phyloP scores from a whole-genome alignment of 306 rosid genomes.

The Quercus alba region DNA sequence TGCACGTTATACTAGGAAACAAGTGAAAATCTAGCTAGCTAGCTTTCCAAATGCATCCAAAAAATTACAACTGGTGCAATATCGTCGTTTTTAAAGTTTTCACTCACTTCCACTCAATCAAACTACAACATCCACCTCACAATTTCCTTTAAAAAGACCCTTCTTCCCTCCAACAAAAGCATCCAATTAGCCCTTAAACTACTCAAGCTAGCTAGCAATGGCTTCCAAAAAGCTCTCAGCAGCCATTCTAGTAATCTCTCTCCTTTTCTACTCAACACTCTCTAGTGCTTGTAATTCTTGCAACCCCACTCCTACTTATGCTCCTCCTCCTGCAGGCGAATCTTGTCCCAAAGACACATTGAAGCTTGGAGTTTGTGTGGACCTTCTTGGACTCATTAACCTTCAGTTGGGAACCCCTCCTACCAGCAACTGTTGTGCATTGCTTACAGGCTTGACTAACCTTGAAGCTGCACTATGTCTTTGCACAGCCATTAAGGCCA shows the following conservation, averaged over 20 bases:
- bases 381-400: slow-evolving; percentile 51
- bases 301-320: slow-evolving; percentile 13
- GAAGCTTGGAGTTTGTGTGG: slow-evolving; percentile 64
- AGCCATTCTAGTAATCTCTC: slow-evolving; percentile 40
- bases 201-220: slow-evolving; percentile 23
- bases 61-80: slow-evolving; percentile 36
- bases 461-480: slow-evolving; percentile 74
- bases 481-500: slow-evolving; percentile 76
- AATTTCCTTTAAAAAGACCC: slow-evolving; percentile 37
- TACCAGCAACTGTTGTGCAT: slow-evolving; percentile 55
- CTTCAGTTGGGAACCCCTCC: slow-evolving; percentile 47
- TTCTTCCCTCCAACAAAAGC: neutral
- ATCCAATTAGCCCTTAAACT: slow-evolving; percentile 3
- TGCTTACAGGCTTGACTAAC: slow-evolving; percentile 59
- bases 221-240: slow-evolving; percentile 49
- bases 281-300: slow-evolving; percentile 33
- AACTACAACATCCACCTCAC: slow-evolving; percentile 31
- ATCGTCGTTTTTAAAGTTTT: slow-evolving; percentile 24
- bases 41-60: slow-evolving; percentile 33
- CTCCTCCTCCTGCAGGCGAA: neutral
- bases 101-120: slow-evolving; percentile 50
- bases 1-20: neutral
- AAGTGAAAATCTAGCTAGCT: neutral
- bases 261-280: slow-evolving; percentile 46
- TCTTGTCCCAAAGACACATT: slow-evolving; percentile 58